Evolutionary conservation across 140 eudicot genomes (phyloP), one percentile per base, ranked within the genome.

Genomic region (Erigeron philadelphicus): DNA sequence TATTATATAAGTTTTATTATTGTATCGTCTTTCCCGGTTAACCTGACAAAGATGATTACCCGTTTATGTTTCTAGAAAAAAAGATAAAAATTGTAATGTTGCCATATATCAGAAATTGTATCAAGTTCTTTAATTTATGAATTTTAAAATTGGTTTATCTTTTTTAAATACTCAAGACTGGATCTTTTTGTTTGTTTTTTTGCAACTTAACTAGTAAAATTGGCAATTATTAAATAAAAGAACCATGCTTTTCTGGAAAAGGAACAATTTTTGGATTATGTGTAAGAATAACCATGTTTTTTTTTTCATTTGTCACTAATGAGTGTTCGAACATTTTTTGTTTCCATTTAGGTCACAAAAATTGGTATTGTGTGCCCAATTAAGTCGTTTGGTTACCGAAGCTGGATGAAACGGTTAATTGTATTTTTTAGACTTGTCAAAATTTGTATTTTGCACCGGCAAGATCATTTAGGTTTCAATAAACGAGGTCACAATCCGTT

Each of bases 71-170:
- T 62, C 18, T 52, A 48, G 54, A 72, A 61, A 61, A 44, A 35
- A 42, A 72, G 19, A 18, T 41, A 50, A 49, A 17, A 55, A 17
- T 40, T 75, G 73, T 66, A 48, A 48, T 61, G 48, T 72, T 61
- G 42, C 60, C 47, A 72, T 60, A 61, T 60, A 25, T 16, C 45
- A 44, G 44, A 64, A 54, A 56, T 74, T 62, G 19, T 12, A 43
- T 21, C 25, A 17, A 50, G 18, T 42, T 13, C 6, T 19, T 1
- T 9, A n/a, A n/a, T 52, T 45, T 63, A 11, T 63, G 49, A 66
- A 56, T 23, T 31, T 65, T 56, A 9, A 19, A 18, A 50, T 25
- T 73, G 56, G 66, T 31, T 31, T 31, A 19, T 0, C 23, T 41
- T 74, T 31, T 54, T 50, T 13, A 6, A 15, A 16, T 53, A 17